phyloP scores from a whole-genome alignment of 2,329 filamentous ascomycete species.

The Colletotrichum somersetense region DNA sequence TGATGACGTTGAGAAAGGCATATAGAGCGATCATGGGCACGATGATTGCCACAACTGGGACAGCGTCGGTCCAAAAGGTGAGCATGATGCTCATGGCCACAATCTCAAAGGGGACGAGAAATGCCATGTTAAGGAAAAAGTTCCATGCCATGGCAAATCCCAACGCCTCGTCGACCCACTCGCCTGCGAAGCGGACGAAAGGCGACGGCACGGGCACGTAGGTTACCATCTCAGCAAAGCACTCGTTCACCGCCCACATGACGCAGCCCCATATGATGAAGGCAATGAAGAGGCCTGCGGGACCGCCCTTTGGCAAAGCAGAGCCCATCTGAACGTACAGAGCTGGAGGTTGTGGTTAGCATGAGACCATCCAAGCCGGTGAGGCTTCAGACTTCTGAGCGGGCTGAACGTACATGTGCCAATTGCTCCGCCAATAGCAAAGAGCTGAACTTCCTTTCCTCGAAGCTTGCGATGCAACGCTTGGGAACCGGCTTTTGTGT shows the following conservation, averaged over 20 bases:
- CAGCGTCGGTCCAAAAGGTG: constrained; percentile 52
- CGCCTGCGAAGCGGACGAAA: constrained; percentile 63
- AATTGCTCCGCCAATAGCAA: constrained; percentile 29
- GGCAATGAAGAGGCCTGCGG: constrained; percentile 25
- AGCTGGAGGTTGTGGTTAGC: not conserved
- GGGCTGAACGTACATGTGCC: constrained; percentile 15
- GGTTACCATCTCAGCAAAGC: constrained; percentile 39
- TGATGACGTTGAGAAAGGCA: constrained; percentile 25
- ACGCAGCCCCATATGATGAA: constrained; percentile 23
- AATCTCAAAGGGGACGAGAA: constrained; percentile 66
- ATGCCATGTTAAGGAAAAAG: constrained; percentile 63
- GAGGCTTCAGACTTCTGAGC: not conserved
- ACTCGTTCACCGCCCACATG: constrained; percentile 57
- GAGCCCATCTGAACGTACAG: constrained; percentile 18
- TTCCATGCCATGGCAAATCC: constrained; percentile 64
- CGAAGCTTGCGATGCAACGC: constrained; percentile 10
- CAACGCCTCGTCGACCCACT: constrained; percentile 63
- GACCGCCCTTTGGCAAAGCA: constrained; percentile 45
- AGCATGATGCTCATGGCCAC: constrained; percentile 56
- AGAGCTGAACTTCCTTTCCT: constrained; percentile 6
- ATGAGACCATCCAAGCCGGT: not conserved
- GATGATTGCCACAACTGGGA: constrained; percentile 44
- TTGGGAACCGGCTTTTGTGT: constrained; percentile 1
- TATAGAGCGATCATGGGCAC: constrained; percentile 4
- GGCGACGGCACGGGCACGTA: constrained; percentile 59